Base-by-base conservation (phyloP, 2,329 filamentous ascomycete species). In the Hymenotorrendiella dingleyae region DNA sequence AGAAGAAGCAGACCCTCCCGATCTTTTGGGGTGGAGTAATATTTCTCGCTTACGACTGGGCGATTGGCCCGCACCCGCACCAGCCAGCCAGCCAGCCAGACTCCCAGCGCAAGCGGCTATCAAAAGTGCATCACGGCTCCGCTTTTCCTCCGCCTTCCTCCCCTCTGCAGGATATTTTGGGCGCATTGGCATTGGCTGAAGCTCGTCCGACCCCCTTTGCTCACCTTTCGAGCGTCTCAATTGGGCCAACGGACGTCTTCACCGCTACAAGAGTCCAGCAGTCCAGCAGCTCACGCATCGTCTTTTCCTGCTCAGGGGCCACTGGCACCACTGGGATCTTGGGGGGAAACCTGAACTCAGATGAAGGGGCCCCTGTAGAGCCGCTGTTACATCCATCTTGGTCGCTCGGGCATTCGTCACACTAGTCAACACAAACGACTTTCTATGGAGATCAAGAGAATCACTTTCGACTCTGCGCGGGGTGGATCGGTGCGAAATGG, bases 31-130 rank as follows among this genome's bases (percentile, higher is more conserved):
- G 26, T 32, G 30, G 36, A 41, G 36, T 33, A 55, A 49, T 36
- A 44, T 50, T 54, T 49, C 50, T 56, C 46, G 48, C 46, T 49
- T 44, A 50, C 24, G 11, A 6, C 29, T 4, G 8, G 29, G 29
- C 29, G 8, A 9, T 17, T 2, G 29, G 12, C 10, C 21, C 30
- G n/a, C 30, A 4, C 17, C 8, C 16, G 30, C 30, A 34, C 11
- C 4, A 16, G 11, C 16, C 14, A n/a, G 30, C 30, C 19, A 17
- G 12, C 30, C 11, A 10, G 30, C 16, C 30, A 4, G 14, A 3
- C 2, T 3, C 10, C n/a, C n/a, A n/a, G n/a, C n/a, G n/a, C n/a
- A n/a, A n/a, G n/a, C n/a, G n/a, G n/a, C n/a, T n/a, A n/a, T n/a
- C n/a, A n/a, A n/a, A n/a, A n/a, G n/a, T n/a, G n/a, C n/a, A n/a